Percentiles rank a stretch among this genome's conserved stretches.
Evolutionary conservation across 371 early-diverging fungal species (phyloP).

Genomic region (Mortierella sp.): DNA sequence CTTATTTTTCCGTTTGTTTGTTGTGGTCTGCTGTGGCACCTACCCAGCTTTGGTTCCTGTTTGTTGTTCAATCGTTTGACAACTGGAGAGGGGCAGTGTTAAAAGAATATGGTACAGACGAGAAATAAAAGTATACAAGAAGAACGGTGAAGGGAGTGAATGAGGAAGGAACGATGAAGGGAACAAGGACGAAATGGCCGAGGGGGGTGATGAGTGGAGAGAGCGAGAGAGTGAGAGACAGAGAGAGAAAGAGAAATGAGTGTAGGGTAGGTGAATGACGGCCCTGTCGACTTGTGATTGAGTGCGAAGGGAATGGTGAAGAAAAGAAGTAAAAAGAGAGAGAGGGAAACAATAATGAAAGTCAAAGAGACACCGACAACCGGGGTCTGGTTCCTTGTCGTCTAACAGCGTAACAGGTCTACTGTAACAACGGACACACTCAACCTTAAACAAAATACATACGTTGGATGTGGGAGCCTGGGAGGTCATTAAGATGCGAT

Average conservation of each 20-base stretch:
- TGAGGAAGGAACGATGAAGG: not conserved
- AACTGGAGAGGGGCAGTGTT: no score
- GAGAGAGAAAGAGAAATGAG: not conserved
- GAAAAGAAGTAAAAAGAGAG: not conserved
- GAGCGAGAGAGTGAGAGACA: not conserved
- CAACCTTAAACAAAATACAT: no score
- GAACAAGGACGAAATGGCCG: not conserved
- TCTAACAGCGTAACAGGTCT: no score
- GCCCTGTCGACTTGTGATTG: not conserved
- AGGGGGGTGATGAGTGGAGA: not conserved
- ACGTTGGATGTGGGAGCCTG: no score
- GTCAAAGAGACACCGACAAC: no score
- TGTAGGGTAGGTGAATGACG: not conserved
- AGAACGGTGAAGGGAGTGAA: not conserved
- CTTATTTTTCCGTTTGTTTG: not conserved
- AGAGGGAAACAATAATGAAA: not conserved
- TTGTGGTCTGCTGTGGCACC: not conserved
- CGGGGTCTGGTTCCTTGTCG: no score
- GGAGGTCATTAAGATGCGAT: no score
- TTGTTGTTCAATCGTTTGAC: not conserved
- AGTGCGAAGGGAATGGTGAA: not conserved
- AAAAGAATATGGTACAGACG: not conserved
- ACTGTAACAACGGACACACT: not conserved
- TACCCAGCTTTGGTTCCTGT: not conserved
- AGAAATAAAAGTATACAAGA: no score